Conservation (phyloP, 257 asterid species). For the Gentiana macrophylla region DNA sequence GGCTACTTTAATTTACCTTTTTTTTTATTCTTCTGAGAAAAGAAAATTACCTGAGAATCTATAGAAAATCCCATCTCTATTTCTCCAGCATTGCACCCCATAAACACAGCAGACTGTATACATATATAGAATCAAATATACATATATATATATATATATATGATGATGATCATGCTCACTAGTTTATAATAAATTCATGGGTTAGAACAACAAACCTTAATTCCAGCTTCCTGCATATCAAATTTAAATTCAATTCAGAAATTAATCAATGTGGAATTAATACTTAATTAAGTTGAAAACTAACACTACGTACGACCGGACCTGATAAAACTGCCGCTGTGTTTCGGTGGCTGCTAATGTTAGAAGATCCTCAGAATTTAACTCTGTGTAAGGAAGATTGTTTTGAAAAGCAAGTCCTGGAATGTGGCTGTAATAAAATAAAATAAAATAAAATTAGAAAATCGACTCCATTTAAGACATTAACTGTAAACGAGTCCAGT, state of each 20-base stretch:
- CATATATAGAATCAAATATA: not conserved
- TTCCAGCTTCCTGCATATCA: conserved; percentile 62
- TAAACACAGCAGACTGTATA: conserved; percentile 42
- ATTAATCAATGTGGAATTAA: not conserved
- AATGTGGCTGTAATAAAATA: conserved; percentile 28
- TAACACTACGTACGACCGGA: not conserved
- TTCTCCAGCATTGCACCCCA: conserved; percentile 75
- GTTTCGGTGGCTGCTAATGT: conserved; percentile 27
- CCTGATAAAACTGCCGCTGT: conserved; percentile 66
- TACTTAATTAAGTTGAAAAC: not conserved
- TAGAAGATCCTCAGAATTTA: conserved; percentile 32
- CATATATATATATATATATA: not conserved
- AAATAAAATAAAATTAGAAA: no score
- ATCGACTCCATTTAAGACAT: no score
- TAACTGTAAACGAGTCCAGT: no score
- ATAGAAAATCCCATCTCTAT: conserved; percentile 60
- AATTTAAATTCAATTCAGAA: not conserved
- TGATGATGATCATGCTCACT: not conserved
- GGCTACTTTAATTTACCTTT: not conserved
- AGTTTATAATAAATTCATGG: not conserved
- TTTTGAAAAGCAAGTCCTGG: conserved; percentile 67
- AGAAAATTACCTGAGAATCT: conserved; percentile 31
- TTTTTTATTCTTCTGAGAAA: not conserved
- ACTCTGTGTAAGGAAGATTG: conserved; percentile 45
- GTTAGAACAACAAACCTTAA: conserved; percentile 40